Evolutionary conservation across 148 eudicot genomes (phyloP).

Genomic region (Simmondsia chinensis): DNA sequence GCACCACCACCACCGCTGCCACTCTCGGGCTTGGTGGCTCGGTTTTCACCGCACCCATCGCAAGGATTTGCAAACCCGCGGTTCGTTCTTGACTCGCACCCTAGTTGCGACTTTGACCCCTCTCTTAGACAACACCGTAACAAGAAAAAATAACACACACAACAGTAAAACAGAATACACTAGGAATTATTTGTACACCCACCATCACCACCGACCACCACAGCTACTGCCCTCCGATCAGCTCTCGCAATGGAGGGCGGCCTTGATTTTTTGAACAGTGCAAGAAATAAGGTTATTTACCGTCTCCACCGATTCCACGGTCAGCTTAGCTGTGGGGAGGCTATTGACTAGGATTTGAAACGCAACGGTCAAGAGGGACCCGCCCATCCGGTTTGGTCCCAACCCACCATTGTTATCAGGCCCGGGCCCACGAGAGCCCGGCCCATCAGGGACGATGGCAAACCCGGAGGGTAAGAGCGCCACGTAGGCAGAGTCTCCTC

Average conservation of each 20-base stretch:
- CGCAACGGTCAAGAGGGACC: conserved; percentile 78
- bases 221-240: conserved; percentile 1
- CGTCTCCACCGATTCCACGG: conserved; percentile 87
- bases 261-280: conserved; percentile 87
- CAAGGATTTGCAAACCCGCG: conserved; percentile 38
- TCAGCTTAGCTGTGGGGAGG: conserved; percentile 88
- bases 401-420: conserved; percentile 1
- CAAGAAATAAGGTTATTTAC: conserved; percentile 79
- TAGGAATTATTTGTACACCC: conserved; percentile 14
- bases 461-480: conserved; percentile 91
- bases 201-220: not conserved
- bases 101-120: conserved; percentile 14
- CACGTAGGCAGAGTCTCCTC: conserved; percentile 89
- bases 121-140: too few relatives aligned
- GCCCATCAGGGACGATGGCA: conserved; percentile 65
- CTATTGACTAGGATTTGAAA: conserved; percentile 86
- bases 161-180: not conserved
- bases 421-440: conserved; percentile 26
- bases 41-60: conserved; percentile 2
- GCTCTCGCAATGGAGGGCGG: conserved; percentile 63
- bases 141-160: not conserved
- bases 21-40: too few relatives aligned
- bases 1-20: conserved; percentile 4
- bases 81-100: conserved; percentile 99
- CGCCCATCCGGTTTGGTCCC: conserved; percentile 24